A percentile compares a stretch with the other conserved stretches of the same genome.
Conservation (phyloP, 1,284 basidiomycete genomes). For the Schizophyllum amplum region DNA sequence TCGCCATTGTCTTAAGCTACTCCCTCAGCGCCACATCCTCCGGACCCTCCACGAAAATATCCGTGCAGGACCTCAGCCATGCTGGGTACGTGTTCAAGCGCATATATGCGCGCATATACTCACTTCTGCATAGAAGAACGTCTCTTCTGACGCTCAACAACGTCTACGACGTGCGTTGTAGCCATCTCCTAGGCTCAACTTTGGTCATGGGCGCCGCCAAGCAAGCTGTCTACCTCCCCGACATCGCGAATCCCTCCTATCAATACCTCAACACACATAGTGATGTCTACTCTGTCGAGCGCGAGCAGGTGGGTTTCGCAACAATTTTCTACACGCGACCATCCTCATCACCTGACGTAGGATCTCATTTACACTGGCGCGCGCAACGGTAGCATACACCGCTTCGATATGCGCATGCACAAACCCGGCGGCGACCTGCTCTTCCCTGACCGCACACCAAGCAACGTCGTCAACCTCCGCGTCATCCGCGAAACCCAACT, state of each 20-base stretch:
- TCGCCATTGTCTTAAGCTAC: constrained; percentile 2
- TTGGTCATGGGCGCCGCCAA: constrained; percentile 47
- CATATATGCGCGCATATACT: not conserved
- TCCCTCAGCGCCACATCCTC: constrained; percentile 41
- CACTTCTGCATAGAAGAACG: constrained; percentile 21
- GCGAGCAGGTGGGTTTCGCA: constrained; percentile 33
- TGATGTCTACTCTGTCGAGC: constrained; percentile 52
- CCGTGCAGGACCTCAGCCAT: constrained; percentile 32
- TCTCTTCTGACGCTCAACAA: constrained; percentile 27
- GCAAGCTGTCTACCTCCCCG: constrained; percentile 41
- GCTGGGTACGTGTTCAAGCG: constrained; percentile 29
- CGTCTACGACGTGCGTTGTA: constrained; percentile 50
- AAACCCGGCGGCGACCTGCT: constrained; percentile 29
- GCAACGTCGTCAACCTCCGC: constrained; percentile 38
- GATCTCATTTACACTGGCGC: constrained; percentile 49
- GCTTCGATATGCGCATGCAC: constrained; percentile 50
- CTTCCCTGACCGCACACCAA: constrained; percentile 16
- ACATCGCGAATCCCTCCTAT: constrained; percentile 33
- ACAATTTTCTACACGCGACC: not conserved
- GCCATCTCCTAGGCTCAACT: constrained; percentile 39
- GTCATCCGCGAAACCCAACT: constrained; percentile 43
- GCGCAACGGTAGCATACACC: constrained; percentile 49
- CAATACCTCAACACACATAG: constrained; percentile 41
- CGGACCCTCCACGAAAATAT: constrained; percentile 38
- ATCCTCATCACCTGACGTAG: constrained; percentile 32